Percentiles rank a stretch among this genome's conserved stretches.
Evolutionary conservation across 139 green algal genomes (phyloP).

Genomic region (Chlorella sp.): DNA sequence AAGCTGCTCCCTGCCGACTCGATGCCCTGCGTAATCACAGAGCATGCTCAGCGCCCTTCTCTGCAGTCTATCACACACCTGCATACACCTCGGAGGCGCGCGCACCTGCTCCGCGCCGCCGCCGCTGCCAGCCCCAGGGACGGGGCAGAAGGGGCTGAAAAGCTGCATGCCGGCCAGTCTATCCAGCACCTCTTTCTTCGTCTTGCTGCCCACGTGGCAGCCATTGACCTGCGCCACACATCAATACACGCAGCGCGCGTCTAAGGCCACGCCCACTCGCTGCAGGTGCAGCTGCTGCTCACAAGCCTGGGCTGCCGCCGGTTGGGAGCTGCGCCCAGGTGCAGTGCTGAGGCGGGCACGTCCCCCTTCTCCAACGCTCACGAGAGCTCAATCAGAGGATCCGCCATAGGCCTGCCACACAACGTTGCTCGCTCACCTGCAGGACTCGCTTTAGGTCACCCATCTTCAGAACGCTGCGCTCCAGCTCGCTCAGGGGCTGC

Average conservation of each 20-base stretch:
- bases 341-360: neutral
- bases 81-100: too few species aligned
- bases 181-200: constrained; percentile 35
- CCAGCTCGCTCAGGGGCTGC: constrained; percentile 7
- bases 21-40: too few species aligned
- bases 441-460: constrained; percentile 22
- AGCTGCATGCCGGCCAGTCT: constrained; percentile 13
- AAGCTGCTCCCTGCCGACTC: neutral
- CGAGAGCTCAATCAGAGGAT: neutral
- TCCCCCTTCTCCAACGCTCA: neutral
- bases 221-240: constrained; percentile 27
- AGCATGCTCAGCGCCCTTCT: neutral
- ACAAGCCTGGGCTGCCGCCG: neutral
- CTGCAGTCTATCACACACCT: too few species aligned
- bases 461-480: constrained; percentile 7
- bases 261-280: neutral
- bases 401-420: neutral
- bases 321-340: neutral
- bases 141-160: constrained; percentile 3
- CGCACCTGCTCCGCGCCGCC: too few species aligned
- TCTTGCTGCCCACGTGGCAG: neutral
- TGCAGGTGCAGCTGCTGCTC: neutral
- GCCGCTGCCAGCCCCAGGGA: neutral
- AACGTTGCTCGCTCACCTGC: neutral
- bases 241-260: too few species aligned